phyloP scores from a whole-genome alignment of 2,329 filamentous ascomycete genomes.

The Fusarium virguliforme region DNA sequence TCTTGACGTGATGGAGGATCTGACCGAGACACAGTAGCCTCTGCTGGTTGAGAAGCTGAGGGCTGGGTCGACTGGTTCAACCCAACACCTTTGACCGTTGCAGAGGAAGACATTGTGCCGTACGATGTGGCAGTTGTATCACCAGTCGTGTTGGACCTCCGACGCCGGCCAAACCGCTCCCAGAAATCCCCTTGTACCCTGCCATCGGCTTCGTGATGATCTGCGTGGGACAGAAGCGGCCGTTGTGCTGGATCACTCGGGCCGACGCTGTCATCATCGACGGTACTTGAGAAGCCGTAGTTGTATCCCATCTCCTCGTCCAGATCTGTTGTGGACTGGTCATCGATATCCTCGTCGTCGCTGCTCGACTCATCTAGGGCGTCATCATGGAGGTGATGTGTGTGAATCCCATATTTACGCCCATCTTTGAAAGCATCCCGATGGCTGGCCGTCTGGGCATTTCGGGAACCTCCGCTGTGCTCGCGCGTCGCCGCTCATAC shows the following conservation, averaged over 20 bases:
- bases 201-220: slow-evolving; percentile 22
- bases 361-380: slow-evolving; percentile 65
- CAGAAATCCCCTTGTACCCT: slow-evolving; percentile 39
- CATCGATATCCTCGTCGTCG: slow-evolving; percentile 55
- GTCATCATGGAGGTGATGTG: slow-evolving; percentile 77
- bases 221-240: slow-evolving; percentile 44
- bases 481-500: slow-evolving; percentile 57
- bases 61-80: slow-evolving; percentile 24
- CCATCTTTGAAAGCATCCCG: slow-evolving; percentile 68
- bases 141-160: slow-evolving; percentile 25
- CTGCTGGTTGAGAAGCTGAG: slow-evolving; percentile 30
- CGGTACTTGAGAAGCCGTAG: slow-evolving; percentile 39
- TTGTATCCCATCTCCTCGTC: slow-evolving; percentile 52
- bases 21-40: slow-evolving; percentile 17
- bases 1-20: slow-evolving; percentile 2
- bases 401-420: slow-evolving; percentile 81
- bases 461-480: slow-evolving; percentile 73
- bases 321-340: slow-evolving; percentile 51
- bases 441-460: slow-evolving; percentile 74
- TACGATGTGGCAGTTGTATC: slow-evolving; percentile 49
- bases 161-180: slow-evolving; percentile 33
- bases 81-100: slow-evolving; percentile 39
- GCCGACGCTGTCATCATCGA: slow-evolving; percentile 51
- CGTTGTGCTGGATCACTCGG: slow-evolving; percentile 34
- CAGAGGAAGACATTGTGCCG: slow-evolving; percentile 54